Conservation (phyloP, 345 rosid species). For the Boechera stricta region DNA sequence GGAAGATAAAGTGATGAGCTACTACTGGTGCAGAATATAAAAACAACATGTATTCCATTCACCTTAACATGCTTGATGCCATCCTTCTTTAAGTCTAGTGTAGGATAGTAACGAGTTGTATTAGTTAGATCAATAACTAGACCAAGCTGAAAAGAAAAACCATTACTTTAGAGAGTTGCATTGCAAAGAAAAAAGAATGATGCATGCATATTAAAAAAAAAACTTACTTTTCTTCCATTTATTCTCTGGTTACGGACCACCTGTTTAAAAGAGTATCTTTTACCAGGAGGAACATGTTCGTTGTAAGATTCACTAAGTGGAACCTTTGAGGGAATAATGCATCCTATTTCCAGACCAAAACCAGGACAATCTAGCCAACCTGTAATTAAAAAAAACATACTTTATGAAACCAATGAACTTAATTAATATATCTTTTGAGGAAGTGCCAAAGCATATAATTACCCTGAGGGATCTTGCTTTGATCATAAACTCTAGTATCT, state of each 20-base stretch:
- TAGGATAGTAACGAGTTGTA: conserved; percentile 79
- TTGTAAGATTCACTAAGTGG: conserved; percentile 85
- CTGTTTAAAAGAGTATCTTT: conserved; percentile 94
- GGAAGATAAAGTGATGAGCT: conserved; percentile 8
- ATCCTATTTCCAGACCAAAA: conserved; percentile 70
- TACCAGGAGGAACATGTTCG: conserved; percentile 82
- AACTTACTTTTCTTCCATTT: conserved; percentile 69
- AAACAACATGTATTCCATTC: not conserved
- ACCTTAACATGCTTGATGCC: conserved; percentile 95
- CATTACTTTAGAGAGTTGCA: not conserved
- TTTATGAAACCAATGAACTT: not conserved
- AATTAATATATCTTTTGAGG: not conserved
- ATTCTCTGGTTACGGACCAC: conserved; percentile 80
- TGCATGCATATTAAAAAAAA: not conserved
- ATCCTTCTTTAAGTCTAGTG: conserved; percentile 63
- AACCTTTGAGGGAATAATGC: conserved; percentile 89
- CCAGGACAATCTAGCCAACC: conserved; percentile 98
- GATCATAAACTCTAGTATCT: conserved; percentile 60
- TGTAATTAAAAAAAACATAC: conserved; percentile 22
- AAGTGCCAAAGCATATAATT: not conserved
- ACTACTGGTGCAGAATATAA: not conserved
- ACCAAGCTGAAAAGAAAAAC: conserved; percentile 65
- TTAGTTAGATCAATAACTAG: conserved; percentile 97
- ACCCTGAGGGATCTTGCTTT: conserved; percentile 86
- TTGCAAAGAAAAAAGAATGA: not conserved